Evolutionary conservation across 352 stramenopile genomes (phyloP).

Genomic region (Thalassiosira livingstoniorum): DNA sequence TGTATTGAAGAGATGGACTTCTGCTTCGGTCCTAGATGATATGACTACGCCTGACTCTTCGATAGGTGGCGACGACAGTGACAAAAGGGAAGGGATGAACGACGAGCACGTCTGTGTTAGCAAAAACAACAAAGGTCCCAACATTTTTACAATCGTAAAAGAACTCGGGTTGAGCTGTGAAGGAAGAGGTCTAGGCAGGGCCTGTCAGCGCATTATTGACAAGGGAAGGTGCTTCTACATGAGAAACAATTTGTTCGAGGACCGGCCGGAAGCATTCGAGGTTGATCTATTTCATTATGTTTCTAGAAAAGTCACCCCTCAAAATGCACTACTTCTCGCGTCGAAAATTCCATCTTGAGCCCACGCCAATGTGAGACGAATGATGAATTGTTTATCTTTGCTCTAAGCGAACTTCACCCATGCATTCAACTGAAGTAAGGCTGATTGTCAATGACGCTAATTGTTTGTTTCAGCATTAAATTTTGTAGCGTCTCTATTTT

Average conservation of each 20-base stretch:
- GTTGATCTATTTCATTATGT: constrained; percentile 72
- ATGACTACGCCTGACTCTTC: not conserved
- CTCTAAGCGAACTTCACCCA: no score
- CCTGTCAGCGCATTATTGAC: constrained; percentile 83
- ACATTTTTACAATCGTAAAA: constrained; percentile 61
- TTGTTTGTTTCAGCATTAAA: no score
- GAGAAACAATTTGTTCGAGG: constrained; percentile 56
- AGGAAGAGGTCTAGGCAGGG: constrained; percentile 72
- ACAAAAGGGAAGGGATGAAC: not conserved
- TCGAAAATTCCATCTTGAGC: constrained; percentile 7
- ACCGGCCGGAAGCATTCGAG: not conserved
- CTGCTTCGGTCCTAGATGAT: constrained; percentile 61
- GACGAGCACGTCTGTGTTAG: constrained; percentile 31
- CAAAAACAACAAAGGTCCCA: constrained; percentile 7
- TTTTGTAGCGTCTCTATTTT: no score
- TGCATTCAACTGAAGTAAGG: no score
- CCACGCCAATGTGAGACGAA: no score
- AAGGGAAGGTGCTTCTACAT: constrained; percentile 78
- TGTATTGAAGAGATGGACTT: constrained; percentile 72
- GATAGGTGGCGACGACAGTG: not conserved
- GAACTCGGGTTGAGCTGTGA: constrained; percentile 67
- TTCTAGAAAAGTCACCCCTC: constrained; percentile 64
- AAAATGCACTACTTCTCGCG: constrained; percentile 76
- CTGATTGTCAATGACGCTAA: no score
- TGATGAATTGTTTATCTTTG: no score